Evolutionary conservation across 345 rosid genomes (phyloP), one percentile per base, ranked within the genome.

Genomic region (Toxicodendron radicans): DNA sequence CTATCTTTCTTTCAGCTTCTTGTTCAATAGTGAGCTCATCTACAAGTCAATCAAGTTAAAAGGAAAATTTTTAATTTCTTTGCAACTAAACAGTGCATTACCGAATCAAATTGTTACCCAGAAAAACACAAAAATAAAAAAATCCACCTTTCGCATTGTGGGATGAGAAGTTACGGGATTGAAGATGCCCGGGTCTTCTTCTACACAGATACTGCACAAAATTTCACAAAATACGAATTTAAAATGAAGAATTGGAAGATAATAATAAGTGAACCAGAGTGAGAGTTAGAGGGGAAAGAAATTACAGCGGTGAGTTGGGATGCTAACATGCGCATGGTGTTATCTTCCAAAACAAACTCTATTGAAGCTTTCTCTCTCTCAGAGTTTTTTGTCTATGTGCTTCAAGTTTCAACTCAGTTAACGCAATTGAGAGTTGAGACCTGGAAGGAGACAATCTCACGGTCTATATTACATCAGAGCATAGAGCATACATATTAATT

Each of bases 1-100:
- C 95, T 59, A 90, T 79, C 68, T 89, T 95, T 81, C 89, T 88
- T 75, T 92, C 94, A 79, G 92, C 97, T 14, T 92, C 97, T 79
- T 95, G 86, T 79, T 92, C 97, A 71, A 92, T 51, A 27, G 86
- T 54, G 32, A 87, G 79, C 60, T 91, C 93, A 72, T 88, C 98
- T 94, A 80, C 6, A 73, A 62, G 64, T 59, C 49, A 64, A 57
- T 73, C 41, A 76, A 54, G 27, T 17, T 51, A 57, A 18, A 10
- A 33, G 3, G 10, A 11, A 24, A 17, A 6, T 18, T 54, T 52
- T 17, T 21, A 66, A n/a, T 74, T 23, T 9, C 41, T 20, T 10
- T 7, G 70, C 16, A 64, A 66, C 30, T 5, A 73, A 68, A 68
- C 38, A 77, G 32, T 71, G 20, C 12, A 48, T 27, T 63, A 57